phyloP scores from a whole-genome alignment of 441 rosid species.

The Gossypium davidsonii region DNA sequence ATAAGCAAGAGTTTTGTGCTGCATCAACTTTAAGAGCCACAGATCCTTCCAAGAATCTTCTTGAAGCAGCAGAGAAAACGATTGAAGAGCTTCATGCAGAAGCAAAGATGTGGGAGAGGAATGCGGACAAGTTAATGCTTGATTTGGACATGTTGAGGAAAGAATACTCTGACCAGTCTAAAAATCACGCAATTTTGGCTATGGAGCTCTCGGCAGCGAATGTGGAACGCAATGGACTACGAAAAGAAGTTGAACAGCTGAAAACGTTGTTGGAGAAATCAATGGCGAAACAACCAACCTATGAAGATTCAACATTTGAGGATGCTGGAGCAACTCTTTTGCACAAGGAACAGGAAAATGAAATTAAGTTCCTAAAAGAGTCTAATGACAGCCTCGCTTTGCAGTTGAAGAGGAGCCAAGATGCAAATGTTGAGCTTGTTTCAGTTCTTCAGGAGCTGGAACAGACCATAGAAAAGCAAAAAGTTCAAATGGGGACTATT shows the following conservation, averaged over 20 bases:
- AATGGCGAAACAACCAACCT: slow-evolving; percentile 13
- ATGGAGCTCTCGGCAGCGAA: slow-evolving; percentile 42
- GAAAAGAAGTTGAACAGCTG: slow-evolving; percentile 43
- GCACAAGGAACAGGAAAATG: slow-evolving; percentile 44
- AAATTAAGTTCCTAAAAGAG: slow-evolving; percentile 45
- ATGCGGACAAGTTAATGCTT: slow-evolving; percentile 38
- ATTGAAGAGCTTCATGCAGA: slow-evolving; percentile 40
- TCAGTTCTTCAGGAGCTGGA: slow-evolving; percentile 57
- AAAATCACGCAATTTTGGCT: slow-evolving; percentile 26
- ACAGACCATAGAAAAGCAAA: slow-evolving; percentile 45
- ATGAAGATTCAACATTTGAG: slow-evolving; percentile 27
- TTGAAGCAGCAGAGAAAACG: slow-evolving; percentile 54
- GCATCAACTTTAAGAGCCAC: slow-evolving; percentile 21
- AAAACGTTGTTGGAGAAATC: slow-evolving; percentile 30
- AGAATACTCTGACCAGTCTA: slow-evolving; percentile 44
- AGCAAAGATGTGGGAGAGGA: slow-evolving; percentile 57
- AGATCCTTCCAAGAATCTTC: slow-evolving; percentile 36
- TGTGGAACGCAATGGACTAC: slow-evolving; percentile 40
- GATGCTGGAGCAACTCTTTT: slow-evolving; percentile 15
- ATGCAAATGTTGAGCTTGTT: slow-evolving; percentile 55
- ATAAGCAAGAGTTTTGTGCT: slow-evolving; percentile 19
- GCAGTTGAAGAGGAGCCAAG: slow-evolving; percentile 57
- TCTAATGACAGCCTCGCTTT: slow-evolving; percentile 33
- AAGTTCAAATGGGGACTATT: slow-evolving; percentile 24
- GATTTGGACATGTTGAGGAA: slow-evolving; percentile 44